Conservation (phyloP, 2,329 filamentous ascomycete species). For the Alternaria sp. region DNA sequence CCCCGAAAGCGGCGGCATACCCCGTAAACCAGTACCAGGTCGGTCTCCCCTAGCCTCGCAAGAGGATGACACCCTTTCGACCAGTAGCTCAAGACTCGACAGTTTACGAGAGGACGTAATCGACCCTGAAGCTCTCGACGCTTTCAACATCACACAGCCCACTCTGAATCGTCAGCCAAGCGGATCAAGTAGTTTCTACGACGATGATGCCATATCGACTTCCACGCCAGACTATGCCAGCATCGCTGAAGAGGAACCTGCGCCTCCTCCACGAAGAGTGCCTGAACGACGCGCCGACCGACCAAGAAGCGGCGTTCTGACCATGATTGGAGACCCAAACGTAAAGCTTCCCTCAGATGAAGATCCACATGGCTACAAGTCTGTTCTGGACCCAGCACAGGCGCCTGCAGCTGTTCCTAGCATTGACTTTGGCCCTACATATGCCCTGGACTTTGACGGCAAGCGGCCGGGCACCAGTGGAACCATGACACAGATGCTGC, state of each 20-base stretch:
- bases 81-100: conserved; percentile 51
- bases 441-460: conserved; percentile 67
- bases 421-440: conserved; percentile 86
- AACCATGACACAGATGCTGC: conserved; percentile 52
- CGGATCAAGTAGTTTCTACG: conserved; percentile 62
- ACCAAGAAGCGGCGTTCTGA: conserved; percentile 79
- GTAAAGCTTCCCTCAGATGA: conserved; percentile 50
- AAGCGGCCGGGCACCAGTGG: conserved; percentile 63
- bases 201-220: conserved; percentile 68
- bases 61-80: conserved; percentile 44
- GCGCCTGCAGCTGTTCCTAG: conserved; percentile 66
- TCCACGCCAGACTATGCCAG: conserved; percentile 80
- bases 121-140: conserved; percentile 54
- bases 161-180: conserved; percentile 42
- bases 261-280: conserved; percentile 44
- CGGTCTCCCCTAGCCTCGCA: conserved; percentile 47
- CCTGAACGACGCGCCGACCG: conserved; percentile 65
- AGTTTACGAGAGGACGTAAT: conserved; percentile 53
- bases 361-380: conserved; percentile 56
- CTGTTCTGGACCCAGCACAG: conserved; percentile 24
- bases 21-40: conserved; percentile 52
- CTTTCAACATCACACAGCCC: conserved; percentile 40
- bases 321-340: conserved; percentile 70
- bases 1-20: conserved; percentile 36
- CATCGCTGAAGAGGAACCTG: conserved; percentile 53